These are phyloP conservation scores for Naumovozyma dairenensis DNA, from an alignment of 805 yeast genomes.

Conservation along the genomic window DNA sequence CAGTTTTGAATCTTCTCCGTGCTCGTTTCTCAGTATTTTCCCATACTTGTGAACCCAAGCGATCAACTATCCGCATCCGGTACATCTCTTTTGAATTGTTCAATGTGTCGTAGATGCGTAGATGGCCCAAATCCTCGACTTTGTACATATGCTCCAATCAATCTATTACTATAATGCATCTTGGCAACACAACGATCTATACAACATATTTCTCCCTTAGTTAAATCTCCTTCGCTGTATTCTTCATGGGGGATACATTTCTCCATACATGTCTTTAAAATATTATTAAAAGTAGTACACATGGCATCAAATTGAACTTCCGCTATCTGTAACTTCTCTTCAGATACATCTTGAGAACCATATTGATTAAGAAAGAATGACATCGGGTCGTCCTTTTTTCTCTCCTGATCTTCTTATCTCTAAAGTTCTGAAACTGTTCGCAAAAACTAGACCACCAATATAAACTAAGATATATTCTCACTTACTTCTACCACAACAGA, in stretches of 20 bases:
- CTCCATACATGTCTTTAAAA: slow-evolving; percentile 50
- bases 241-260: slow-evolving; percentile 76
- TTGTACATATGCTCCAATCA: slow-evolving; percentile 46
- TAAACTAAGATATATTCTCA: no score
- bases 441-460: background rate
- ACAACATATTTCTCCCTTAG: slow-evolving; percentile 76
- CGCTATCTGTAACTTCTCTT: slow-evolving; percentile 52
- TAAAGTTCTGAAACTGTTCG: background rate
- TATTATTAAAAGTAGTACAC: slow-evolving; percentile 42
- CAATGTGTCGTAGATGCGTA: slow-evolving; percentile 32
- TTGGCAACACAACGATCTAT: slow-evolving; percentile 80
- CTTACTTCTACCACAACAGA: no score
- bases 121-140: slow-evolving; percentile 37
- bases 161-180: slow-evolving; percentile 62
- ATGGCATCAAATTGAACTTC: slow-evolving; percentile 60
- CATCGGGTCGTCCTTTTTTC: slow-evolving; percentile 32
- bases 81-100: background rate
- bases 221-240: slow-evolving; percentile 75
- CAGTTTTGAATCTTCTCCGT: background rate
- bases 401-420: background rate
- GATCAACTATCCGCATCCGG: no score
- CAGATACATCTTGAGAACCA: slow-evolving; percentile 42
- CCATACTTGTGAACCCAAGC: background rate
- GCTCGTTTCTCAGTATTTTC: background rate
- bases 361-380: slow-evolving; percentile 47